Evolutionary conservation across 2,329 filamentous ascomycete species (phyloP).

Genomic region (Coniella lustricola): DNA sequence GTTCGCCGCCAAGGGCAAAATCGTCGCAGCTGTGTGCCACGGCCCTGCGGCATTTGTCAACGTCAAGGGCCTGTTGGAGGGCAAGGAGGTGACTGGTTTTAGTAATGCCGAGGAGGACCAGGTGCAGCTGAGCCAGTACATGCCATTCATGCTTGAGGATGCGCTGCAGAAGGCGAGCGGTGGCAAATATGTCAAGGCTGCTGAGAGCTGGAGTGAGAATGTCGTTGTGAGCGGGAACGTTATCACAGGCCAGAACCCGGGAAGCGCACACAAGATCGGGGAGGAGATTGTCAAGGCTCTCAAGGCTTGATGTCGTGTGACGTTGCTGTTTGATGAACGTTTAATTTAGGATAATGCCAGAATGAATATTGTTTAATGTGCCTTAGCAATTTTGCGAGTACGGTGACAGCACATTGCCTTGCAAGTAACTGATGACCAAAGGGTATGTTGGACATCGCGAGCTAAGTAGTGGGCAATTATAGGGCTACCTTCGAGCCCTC

Average conservation of each 20-base stretch:
- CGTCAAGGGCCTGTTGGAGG: conserved; percentile 49
- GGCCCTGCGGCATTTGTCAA: conserved; percentile 57
- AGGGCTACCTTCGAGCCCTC: no score
- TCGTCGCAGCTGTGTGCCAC: conserved; percentile 62
- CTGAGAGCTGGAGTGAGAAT: conserved; percentile 40
- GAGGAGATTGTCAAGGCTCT: conserved; percentile 44
- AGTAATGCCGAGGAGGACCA: conserved; percentile 49
- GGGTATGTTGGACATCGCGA: background rate
- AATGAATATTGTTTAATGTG: background rate
- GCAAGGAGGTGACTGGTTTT: conserved; percentile 53
- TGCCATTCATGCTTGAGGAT: conserved; percentile 57
- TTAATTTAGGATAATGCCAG: background rate
- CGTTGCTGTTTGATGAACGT: background rate
- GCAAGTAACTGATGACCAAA: no score
- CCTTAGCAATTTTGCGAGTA: no score
- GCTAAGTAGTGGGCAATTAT: no score
- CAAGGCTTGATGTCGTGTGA: conserved; percentile 1
- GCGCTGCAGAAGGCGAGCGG: conserved; percentile 42
- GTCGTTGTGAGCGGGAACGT: conserved; percentile 44
- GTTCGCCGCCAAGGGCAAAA: conserved; percentile 55
- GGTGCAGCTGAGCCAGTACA: conserved; percentile 29
- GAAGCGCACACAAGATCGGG: conserved; percentile 43
- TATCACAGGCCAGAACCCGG: conserved; percentile 54
- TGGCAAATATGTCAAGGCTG: conserved; percentile 50
- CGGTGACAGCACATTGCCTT: no score